Evolutionary conservation across 2,329 filamentous ascomycete genomes (phyloP).

Genomic region (Plectosphaerella sp.): DNA sequence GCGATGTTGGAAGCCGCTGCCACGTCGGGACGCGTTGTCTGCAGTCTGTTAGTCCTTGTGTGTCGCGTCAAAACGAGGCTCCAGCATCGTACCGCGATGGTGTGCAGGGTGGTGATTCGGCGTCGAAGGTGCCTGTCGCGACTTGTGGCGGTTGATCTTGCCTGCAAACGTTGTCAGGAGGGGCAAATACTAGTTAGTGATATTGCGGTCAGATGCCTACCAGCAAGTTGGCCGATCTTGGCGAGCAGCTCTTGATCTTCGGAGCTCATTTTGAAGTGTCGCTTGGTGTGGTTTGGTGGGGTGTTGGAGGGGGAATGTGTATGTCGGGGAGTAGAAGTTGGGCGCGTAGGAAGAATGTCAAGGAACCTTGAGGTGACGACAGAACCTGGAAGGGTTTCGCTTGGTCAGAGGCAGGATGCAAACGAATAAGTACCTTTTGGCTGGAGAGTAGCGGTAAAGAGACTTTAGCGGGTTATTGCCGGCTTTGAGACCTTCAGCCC

Average conservation of each 20-base stretch:
- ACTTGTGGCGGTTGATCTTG: constrained; percentile 78
- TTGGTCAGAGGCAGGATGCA: too few species aligned
- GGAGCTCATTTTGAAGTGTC: constrained; percentile 30
- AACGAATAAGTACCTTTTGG: too few species aligned
- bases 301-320: neutral
- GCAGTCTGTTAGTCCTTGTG: neutral
- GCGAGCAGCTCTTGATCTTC: constrained; percentile 50
- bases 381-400: neutral
- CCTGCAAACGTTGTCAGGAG: constrained; percentile 40
- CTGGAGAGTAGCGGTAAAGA: too few species aligned
- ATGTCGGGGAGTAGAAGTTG: neutral
- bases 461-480: too few species aligned
- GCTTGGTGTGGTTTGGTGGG: neutral
- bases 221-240: constrained; percentile 47
- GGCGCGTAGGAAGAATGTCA: neutral
- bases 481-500: neutral
- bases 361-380: neutral
- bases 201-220: constrained; percentile 23
- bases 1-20: constrained; percentile 16
- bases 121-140: constrained; percentile 42
- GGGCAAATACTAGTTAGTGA: constrained; percentile 2
- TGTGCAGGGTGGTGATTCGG: constrained; percentile 20
- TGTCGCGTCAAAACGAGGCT: neutral
- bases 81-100: constrained; percentile 29
- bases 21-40: constrained; percentile 28